phyloP scores from a whole-genome alignment of 2,329 filamentous ascomycete genomes.

The Sporothrix protearum region DNA sequence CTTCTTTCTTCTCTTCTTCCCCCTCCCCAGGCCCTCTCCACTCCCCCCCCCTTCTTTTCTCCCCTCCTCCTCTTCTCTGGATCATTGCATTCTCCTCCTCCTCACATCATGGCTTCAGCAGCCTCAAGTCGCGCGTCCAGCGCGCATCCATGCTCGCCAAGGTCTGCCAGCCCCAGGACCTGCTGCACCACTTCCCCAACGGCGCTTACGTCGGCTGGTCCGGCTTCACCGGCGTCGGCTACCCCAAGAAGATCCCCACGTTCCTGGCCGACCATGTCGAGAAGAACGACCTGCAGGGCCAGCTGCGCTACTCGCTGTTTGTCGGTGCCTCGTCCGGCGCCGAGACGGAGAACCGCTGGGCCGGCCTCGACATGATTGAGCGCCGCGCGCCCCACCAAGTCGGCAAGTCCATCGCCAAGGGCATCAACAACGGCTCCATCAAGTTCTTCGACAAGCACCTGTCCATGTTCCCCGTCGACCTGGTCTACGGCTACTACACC shows the following conservation, averaged over 20 bases:
- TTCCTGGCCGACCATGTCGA: slow-evolving; percentile 86
- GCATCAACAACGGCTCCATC: slow-evolving; percentile 84
- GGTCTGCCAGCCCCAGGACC: slow-evolving; percentile 72
- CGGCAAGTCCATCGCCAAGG: slow-evolving; percentile 83
- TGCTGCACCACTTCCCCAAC: slow-evolving; percentile 78
- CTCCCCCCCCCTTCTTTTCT: background rate
- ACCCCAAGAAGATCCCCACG: slow-evolving; percentile 82
- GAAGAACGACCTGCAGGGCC: slow-evolving; percentile 75
- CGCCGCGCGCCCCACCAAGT: slow-evolving; percentile 81
- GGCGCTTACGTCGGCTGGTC: slow-evolving; percentile 87
- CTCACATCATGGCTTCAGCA: slow-evolving; percentile 57
- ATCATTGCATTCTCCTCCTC: background rate
- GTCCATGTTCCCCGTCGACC: slow-evolving; percentile 84
- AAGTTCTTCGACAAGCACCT: slow-evolving; percentile 93
- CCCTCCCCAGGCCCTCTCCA: background rate
- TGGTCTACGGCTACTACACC: slow-evolving; percentile 85
- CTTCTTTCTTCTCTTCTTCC: background rate
- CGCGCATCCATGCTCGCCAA: slow-evolving; percentile 76
- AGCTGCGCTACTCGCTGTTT: slow-evolving; percentile 82
- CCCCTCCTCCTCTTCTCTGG: background rate
- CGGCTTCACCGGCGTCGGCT: slow-evolving; percentile 85
- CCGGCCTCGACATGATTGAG: slow-evolving; percentile 85
- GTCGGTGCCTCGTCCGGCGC: slow-evolving; percentile 86
- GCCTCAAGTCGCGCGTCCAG: slow-evolving; percentile 72
- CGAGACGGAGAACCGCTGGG: slow-evolving; percentile 90